These are phyloP conservation scores for Blastocrithidia nonstop DNA, from an alignment of 208 protist genomes.

Conservation along the genomic window DNA sequence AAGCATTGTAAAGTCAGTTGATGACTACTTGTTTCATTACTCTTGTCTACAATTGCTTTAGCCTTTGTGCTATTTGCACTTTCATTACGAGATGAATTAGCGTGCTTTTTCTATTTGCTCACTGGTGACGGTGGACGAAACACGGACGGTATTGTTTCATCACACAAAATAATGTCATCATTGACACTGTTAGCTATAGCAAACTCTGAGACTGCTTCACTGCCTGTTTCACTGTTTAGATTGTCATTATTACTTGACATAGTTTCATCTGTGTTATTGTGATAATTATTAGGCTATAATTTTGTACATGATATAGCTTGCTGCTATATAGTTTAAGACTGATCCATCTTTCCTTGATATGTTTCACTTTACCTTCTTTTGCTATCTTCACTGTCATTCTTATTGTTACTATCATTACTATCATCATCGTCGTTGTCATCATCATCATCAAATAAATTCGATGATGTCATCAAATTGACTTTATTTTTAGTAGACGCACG, in stretches of 20 bases:
- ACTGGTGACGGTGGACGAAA: constrained; percentile 13
- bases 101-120: background rate
- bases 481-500: constrained; percentile 32
- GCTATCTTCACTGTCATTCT: constrained; percentile 6
- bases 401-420: background rate
- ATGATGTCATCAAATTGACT: background rate
- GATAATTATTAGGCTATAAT: too few relatives aligned
- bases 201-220: background rate
- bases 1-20: constrained; percentile 33
- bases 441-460: constrained; percentile 15
- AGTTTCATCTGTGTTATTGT: background rate
- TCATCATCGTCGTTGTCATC: constrained; percentile 4
- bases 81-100: too few relatives aligned
- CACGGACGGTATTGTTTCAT: constrained; percentile 49
- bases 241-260: background rate
- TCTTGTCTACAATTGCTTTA: background rate
- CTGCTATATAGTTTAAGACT: too few relatives aligned
- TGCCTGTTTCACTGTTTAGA: background rate
- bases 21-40: constrained; percentile 1
- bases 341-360: too few relatives aligned
- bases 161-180: constrained; percentile 70
- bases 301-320: too few relatives aligned
- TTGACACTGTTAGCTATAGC: constrained; percentile 19
- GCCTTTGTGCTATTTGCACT: constrained; percentile 2
- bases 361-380: background rate